A percentile compares a stretch with the other conserved stretches of the same genome.
Conservation (phyloP, 129 eudicot species). For the Saposhnikovia divaricata region DNA sequence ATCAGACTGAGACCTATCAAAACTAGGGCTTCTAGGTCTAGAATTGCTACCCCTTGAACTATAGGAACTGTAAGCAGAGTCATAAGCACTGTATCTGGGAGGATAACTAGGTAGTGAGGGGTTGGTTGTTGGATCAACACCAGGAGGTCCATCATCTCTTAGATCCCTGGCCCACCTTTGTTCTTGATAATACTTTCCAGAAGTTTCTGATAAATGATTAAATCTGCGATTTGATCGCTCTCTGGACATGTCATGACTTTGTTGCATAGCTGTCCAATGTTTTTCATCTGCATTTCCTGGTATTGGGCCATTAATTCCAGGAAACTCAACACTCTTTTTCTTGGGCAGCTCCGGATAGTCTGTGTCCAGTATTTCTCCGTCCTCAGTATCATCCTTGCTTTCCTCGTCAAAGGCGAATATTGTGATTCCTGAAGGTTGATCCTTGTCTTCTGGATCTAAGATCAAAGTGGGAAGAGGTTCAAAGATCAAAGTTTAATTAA, state of each 20-base stretch:
- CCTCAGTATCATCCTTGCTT: conserved; percentile 50
- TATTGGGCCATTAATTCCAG: conserved; percentile 78
- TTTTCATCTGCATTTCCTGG: conserved; percentile 78
- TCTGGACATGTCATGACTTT: conserved; percentile 39
- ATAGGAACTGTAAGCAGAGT: conserved; percentile 14
- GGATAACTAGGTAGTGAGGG: conserved; percentile 36
- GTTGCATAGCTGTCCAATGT: conserved; percentile 56
- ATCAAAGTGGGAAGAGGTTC: not conserved
- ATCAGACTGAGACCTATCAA: conserved; percentile 48
- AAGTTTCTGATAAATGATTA: conserved; percentile 30
- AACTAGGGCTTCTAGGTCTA: conserved; percentile 42
- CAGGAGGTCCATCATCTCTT: conserved; percentile 75
- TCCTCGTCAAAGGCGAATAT: conserved; percentile 50
- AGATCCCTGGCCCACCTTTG: conserved; percentile 39
- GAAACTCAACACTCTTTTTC: conserved; percentile 71
- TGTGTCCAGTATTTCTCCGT: conserved; percentile 66
- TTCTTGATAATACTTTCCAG: conserved; percentile 29
- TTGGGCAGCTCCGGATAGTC: conserved; percentile 33
- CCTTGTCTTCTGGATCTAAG: conserved; percentile 53
- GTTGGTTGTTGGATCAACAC: conserved; percentile 42
- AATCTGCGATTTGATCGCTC: conserved; percentile 33
- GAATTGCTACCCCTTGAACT: conserved; percentile 22
- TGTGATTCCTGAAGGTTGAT: conserved; percentile 79
- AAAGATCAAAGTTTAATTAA: not conserved
- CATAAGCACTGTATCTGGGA: conserved; percentile 41